Evolutionary conservation across 495 filamentous ascomycete genomes (phyloP).

Genomic region (Podospora bellae-mahoneyi): DNA sequence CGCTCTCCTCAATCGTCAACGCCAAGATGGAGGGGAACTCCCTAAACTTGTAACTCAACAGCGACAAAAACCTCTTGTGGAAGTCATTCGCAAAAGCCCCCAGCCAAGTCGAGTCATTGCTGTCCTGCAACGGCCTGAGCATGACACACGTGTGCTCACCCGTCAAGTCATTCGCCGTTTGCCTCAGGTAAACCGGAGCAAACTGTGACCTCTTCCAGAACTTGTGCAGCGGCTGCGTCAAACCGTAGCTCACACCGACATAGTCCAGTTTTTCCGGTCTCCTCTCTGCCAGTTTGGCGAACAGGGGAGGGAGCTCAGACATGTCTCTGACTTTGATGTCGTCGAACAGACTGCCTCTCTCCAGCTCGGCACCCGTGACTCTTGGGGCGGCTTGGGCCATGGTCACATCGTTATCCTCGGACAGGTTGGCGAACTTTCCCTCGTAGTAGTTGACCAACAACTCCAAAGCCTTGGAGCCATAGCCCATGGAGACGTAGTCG

Average conservation of each 20-base stretch:
- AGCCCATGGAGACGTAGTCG: conserved; percentile 87
- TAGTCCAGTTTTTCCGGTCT: conserved; percentile 83
- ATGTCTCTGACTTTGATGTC: conserved; percentile 91
- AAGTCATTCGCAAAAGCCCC: conserved; percentile 90
- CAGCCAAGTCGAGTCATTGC: conserved; percentile 73
- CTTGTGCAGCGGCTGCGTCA: conserved; percentile 84
- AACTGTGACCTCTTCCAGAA: conserved; percentile 95
- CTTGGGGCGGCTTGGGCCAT: conserved; percentile 64
- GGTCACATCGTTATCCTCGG: conserved; percentile 52
- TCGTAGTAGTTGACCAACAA: conserved; percentile 91
- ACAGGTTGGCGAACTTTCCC: conserved; percentile 83
- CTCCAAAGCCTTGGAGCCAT: conserved; percentile 82
- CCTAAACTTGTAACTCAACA: conserved; percentile 90
- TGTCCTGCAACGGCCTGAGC: conserved; percentile 70
- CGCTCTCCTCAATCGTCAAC: conserved; percentile 83
- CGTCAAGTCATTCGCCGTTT: conserved; percentile 93
- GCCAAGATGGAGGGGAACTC: conserved; percentile 77
- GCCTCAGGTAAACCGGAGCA: conserved; percentile 86
- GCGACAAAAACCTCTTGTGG: conserved; percentile 80
- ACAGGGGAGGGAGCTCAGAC: conserved; percentile 84
- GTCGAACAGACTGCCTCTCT: conserved; percentile 70
- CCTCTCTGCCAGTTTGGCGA: conserved; percentile 82
- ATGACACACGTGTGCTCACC: conserved; percentile 98
- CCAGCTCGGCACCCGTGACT: conserved; percentile 81
- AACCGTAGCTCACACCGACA: conserved; percentile 88